These are phyloP conservation scores for Leccinum subtestaceum DNA, from an alignment of 768 basidiomycete species.

Conservation along the genomic window DNA sequence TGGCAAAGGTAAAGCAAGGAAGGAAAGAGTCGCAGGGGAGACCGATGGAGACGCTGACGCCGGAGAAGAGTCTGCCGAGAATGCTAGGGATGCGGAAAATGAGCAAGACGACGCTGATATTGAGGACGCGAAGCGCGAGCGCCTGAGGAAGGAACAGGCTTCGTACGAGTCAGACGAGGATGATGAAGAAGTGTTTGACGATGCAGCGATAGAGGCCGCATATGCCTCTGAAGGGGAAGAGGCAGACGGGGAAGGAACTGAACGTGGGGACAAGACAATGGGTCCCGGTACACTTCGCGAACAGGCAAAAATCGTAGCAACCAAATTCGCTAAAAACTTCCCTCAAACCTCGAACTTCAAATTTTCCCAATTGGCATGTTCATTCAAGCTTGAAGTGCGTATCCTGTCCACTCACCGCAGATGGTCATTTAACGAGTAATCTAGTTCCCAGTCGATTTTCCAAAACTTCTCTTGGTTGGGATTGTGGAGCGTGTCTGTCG, in stretches of 20 bases:
- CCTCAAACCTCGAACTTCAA: constrained; percentile 68
- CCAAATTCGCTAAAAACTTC: constrained; percentile 55
- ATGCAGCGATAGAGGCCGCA: constrained; percentile 60
- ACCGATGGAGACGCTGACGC: constrained; percentile 53
- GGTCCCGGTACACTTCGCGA: constrained; percentile 36
- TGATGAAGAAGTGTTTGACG: constrained; percentile 45
- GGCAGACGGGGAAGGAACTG: constrained; percentile 30
- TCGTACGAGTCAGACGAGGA: constrained; percentile 67
- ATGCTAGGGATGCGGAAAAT: constrained; percentile 62
- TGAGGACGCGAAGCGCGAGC: constrained; percentile 70
- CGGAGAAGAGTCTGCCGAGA: constrained; percentile 40
- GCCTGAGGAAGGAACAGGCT: constrained; percentile 69
- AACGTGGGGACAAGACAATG: constrained; percentile 20
- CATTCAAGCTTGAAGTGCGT: constrained; percentile 81
- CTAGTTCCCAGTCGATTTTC: constrained; percentile 86
- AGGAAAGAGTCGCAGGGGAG: constrained; percentile 41
- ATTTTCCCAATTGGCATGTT: constrained; percentile 65
- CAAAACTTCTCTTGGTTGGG: constrained; percentile 91
- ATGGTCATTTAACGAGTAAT: background rate
- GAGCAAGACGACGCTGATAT: constrained; percentile 83
- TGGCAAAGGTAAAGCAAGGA: constrained; percentile 69
- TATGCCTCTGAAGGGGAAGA: constrained; percentile 49
- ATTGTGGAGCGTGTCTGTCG: constrained; percentile 87
- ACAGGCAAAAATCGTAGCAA: constrained; percentile 43
- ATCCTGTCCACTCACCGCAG: background rate